Conservation (phyloP, 2,329 filamentous ascomycete genomes). For the Akanthomyces uredinophilus region DNA sequence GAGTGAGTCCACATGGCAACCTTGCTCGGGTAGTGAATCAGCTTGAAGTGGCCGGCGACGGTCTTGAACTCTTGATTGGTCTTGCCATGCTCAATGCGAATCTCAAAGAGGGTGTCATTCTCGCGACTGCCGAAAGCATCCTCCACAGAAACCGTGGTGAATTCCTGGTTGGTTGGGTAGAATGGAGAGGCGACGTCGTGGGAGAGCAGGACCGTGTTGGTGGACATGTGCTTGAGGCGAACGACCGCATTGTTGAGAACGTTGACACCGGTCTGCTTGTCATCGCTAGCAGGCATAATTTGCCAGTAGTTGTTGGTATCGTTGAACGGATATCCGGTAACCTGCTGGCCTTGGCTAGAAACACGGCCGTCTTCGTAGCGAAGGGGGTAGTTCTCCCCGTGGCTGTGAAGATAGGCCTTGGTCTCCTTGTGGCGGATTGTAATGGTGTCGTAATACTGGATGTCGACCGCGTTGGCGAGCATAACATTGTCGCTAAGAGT, state of each 20-base stretch:
- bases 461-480: conserved; percentile 76
- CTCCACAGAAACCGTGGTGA: conserved; percentile 73
- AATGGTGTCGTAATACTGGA: conserved; percentile 87
- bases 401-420: conserved; percentile 92
- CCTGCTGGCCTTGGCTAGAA: conserved; percentile 95
- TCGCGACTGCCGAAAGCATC: conserved; percentile 68
- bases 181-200: conserved; percentile 97
- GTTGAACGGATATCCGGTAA: conserved; percentile 96
- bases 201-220: conserved; percentile 79
- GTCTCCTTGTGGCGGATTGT: conserved; percentile 95
- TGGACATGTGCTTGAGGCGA: conserved; percentile 79
- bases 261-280: conserved; percentile 52
- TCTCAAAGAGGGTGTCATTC: conserved; percentile 90
- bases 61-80: conserved; percentile 78
- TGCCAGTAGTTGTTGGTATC: conserved; percentile 99
- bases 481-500: conserved; percentile 93
- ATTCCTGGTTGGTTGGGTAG: conserved; percentile 97
- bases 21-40: conserved; percentile 89
- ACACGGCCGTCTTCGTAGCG: conserved; percentile 96
- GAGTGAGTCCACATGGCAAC: conserved; percentile 99
- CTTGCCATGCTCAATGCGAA: conserved; percentile 85
- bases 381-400: conserved; percentile 81
- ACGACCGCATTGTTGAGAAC: conserved; percentile 83
- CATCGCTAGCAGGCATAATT: conserved; percentile 66
- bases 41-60: conserved; percentile 88